Conservation (phyloP, 2,329 filamentous ascomycete species). For the Daldinia sp. region DNA sequence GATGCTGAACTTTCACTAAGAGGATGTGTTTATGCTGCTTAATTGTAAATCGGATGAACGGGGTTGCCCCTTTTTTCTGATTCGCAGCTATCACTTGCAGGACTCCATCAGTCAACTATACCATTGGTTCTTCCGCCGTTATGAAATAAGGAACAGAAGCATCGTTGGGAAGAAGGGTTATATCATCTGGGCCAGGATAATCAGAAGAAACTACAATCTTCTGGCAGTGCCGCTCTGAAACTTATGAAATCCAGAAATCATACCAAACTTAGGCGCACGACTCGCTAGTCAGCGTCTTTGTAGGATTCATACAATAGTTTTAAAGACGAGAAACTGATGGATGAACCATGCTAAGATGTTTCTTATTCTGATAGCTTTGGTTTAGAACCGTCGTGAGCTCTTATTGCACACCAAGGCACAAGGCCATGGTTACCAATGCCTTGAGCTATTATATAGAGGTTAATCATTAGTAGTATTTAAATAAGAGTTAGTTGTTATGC, state of each 20-base stretch:
- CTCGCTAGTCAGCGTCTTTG: background rate
- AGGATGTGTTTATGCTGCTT: background rate
- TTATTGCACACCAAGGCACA: background rate
- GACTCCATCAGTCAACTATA: background rate
- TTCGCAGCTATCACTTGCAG: background rate
- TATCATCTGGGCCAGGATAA: background rate
- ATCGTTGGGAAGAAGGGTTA: background rate
- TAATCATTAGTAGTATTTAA: background rate
- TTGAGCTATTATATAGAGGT: background rate
- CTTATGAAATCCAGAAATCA: background rate
- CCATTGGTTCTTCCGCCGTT: background rate
- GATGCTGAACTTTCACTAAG: background rate
- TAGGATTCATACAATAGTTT: background rate
- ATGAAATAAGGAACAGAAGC: background rate
- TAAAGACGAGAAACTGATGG: background rate
- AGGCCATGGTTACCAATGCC: background rate
- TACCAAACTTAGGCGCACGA: background rate
- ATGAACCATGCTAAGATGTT: background rate
- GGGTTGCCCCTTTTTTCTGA: background rate
- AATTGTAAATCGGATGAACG: background rate
- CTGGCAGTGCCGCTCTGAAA: background rate
- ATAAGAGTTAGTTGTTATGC: background rate
- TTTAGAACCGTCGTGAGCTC: background rate
- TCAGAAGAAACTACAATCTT: background rate
- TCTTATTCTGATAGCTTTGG: background rate